A percentile compares a stretch with the other conserved stretches of the same genome.
Conservation (phyloP, 768 basidiomycete species). For the Scleroderma citrinum region DNA sequence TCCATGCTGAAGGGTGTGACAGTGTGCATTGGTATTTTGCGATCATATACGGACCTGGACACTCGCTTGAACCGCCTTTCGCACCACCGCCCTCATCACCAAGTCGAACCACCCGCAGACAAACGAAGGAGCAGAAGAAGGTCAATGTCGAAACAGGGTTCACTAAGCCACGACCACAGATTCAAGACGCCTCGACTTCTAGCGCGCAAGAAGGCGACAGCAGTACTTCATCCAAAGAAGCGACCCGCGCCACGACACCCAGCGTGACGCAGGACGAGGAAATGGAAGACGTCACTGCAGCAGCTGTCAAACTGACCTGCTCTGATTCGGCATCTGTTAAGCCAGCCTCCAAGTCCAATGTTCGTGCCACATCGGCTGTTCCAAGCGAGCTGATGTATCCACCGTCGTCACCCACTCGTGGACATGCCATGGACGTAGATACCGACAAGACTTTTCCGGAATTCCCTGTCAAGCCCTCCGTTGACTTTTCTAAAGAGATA, state of each 20-base stretch:
- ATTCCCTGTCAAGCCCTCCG: neutral
- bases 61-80: slow-evolving; percentile 47
- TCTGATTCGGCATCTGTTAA: slow-evolving; percentile 9
- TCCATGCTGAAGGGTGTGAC: slow-evolving; percentile 5
- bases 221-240: slow-evolving; percentile 11
- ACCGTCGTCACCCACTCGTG: slow-evolving; percentile 3
- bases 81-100: slow-evolving; percentile 13
- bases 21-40: slow-evolving; percentile 98
- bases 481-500: slow-evolving; percentile 1
- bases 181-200: slow-evolving; percentile 1
- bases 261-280: slow-evolving; percentile 12
- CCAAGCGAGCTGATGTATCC: slow-evolving; percentile 14
- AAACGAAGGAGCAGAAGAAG: slow-evolving; percentile 13
- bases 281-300: slow-evolving; percentile 6
- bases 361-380: slow-evolving; percentile 10
- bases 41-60: slow-evolving; percentile 80
- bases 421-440: slow-evolving; percentile 25
- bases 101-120: slow-evolving; percentile 17
- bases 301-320: slow-evolving; percentile 11
- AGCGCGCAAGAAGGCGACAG: slow-evolving; percentile 8
- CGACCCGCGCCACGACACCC: slow-evolving; percentile 19
- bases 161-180: neutral
- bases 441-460: neutral
- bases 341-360: slow-evolving; percentile 3
- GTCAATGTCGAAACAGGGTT: neutral